Conservation (phyloP, 2,329 filamentous ascomycete genomes). For the Rutstroemia sydowiana region DNA sequence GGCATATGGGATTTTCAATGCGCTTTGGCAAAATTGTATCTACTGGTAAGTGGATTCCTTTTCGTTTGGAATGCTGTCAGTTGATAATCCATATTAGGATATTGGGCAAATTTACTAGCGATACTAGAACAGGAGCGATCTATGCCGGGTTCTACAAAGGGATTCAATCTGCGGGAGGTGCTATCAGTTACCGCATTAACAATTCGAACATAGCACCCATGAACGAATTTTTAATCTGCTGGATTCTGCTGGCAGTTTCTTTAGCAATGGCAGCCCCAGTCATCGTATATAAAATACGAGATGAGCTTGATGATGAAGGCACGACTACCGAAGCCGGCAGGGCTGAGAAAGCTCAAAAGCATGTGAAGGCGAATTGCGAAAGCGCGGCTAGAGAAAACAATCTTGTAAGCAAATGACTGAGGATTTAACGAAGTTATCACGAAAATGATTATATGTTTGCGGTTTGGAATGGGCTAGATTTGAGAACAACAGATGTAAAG, state of each 20-base stretch:
- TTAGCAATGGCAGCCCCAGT: conserved; percentile 70
- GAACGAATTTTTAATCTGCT: conserved; percentile 64
- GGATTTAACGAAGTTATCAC: background rate
- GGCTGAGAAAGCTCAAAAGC: background rate
- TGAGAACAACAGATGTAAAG: background rate
- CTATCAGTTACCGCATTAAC: conserved; percentile 65
- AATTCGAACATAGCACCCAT: conserved; percentile 53
- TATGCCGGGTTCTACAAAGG: conserved; percentile 83
- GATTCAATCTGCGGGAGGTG: conserved; percentile 77
- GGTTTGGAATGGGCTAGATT: background rate
- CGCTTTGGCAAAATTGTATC: conserved; percentile 77
- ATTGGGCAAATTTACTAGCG: conserved; percentile 87
- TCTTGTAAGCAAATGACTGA: background rate
- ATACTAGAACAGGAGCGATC: conserved; percentile 80
- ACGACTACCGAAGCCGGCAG: background rate
- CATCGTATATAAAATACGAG: conserved; percentile 61
- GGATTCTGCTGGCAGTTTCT: conserved; percentile 64
- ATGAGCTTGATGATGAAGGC: background rate
- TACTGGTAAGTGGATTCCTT: conserved; percentile 57
- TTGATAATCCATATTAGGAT: conserved; percentile 44
- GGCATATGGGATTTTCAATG: conserved; percentile 81
- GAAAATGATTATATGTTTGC: background rate
- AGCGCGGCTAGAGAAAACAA: background rate
- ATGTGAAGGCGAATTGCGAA: background rate
- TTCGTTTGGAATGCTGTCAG: conserved; percentile 1